Base-by-base conservation (phyloP, 305 asterid species). In the Fraxinus velutina region DNA sequence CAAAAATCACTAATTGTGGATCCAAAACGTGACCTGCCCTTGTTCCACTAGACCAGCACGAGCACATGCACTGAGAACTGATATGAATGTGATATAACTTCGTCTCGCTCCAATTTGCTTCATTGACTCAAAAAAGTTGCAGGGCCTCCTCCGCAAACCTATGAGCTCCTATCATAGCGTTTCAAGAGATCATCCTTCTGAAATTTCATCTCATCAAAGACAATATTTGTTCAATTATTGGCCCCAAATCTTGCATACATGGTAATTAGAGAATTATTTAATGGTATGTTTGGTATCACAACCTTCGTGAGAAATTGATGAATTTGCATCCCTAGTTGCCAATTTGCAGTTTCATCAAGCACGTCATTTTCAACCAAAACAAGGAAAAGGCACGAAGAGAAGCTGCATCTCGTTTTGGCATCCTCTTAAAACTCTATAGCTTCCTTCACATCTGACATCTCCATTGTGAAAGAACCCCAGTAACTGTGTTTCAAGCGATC, bases 231-330 rank as follows among this genome's bases (percentile, higher is more conserved):
- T 92, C 98, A 15, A 79, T 64, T 85, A 95, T 93, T 34, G 88
- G 2, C 90, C 75, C 99, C 99, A 82, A 97, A 90, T 84, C 91
- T 92, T 0, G 95, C 92, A 29, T 95, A 92, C 98, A 93, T 92
- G 13, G 95, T 95, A 79, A 93, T 88, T 78, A 95, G 92, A 72
- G 99, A 88, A 86, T 95, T 95, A 83, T 90, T 92, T 77, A 95
- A 83, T 0, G 95, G 94, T 64, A 89, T 74, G 79, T 93, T 98
- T 0, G 97, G 93, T 79, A 90, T 83, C 12, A 87, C 90, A 57
- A 82, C 79, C 83, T 95, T 95, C 19, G 85, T 77, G 2, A 91
- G 87, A 84, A 89, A 4, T 81, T 93, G 99, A 87, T 95, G 99
- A 78, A 91, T 87, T 78, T 95, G 98, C 88, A 86, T 84, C 32